Evolutionary conservation across 2,329 filamentous ascomycete species (phyloP).

Genomic region (Scopulariopsis brevicaulis): DNA sequence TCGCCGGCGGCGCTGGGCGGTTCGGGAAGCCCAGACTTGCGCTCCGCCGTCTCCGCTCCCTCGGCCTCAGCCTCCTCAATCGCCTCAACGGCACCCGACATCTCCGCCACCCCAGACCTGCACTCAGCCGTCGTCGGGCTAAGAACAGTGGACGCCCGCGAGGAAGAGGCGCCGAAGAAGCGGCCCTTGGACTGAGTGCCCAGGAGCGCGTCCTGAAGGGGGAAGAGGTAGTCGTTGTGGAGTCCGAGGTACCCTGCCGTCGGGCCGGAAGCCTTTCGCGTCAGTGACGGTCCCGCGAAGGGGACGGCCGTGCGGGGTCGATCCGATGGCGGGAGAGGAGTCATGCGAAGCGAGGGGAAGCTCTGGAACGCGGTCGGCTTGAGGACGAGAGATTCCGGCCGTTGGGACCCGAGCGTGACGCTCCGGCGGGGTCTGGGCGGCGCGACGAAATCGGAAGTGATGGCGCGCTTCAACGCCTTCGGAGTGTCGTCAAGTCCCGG

Average conservation of each 20-base stretch:
- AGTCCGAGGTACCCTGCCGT: background rate
- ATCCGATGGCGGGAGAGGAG: background rate
- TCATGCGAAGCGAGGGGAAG: background rate
- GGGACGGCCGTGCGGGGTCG: background rate
- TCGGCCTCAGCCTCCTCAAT: background rate
- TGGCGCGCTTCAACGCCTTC: background rate
- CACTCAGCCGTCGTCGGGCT: background rate
- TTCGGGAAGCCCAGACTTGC: background rate
- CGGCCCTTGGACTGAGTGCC: background rate
- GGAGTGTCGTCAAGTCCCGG: background rate
- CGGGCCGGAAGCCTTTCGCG: background rate
- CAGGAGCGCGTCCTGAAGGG: conserved; percentile 1
- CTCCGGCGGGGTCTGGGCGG: background rate
- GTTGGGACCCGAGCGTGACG: background rate
- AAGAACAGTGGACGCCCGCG: background rate
- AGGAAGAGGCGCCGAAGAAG: background rate
- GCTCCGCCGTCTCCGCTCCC: background rate
- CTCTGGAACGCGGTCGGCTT: background rate
- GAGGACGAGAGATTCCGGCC: background rate
- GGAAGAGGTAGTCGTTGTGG: background rate
- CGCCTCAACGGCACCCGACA: background rate
- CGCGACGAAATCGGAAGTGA: background rate
- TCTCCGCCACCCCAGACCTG: background rate
- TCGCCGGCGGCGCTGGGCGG: background rate
- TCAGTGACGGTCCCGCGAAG: background rate